Percentiles rank a stretch among this genome's conserved stretches.
Conservation (phyloP, 306 rosid species). For the Betula pendula region DNA sequence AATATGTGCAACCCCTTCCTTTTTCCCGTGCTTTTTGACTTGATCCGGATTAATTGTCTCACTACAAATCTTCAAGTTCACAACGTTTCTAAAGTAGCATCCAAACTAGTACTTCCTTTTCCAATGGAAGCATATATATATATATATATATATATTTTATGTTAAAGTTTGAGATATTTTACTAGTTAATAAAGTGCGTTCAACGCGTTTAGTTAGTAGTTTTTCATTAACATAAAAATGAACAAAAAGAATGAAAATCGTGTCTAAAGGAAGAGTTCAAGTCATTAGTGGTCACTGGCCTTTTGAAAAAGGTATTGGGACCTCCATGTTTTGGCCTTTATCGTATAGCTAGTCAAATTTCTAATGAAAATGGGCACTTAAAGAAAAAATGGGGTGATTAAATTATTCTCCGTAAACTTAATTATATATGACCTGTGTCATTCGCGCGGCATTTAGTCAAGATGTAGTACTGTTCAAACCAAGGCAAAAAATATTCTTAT, state of each 20-base stretch:
- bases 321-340: not conserved
- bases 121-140: constrained; percentile 12
- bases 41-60: constrained; percentile 29
- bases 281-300: constrained; percentile 6
- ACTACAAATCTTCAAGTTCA: constrained; percentile 38
- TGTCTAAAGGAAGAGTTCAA: constrained; percentile 14
- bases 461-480: not conserved
- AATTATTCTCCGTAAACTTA: too few relatives aligned
- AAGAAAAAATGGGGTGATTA: not conserved
- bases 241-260: constrained; percentile 25
- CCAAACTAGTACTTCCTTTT: constrained; percentile 31
- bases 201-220: constrained; percentile 34
- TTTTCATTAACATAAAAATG: not conserved
- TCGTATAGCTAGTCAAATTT: not conserved
- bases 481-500: not conserved
- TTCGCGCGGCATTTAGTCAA: too few relatives aligned
- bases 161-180: constrained; percentile 42
- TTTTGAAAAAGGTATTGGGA: constrained; percentile 24
- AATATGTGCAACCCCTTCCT: constrained; percentile 28
- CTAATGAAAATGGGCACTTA: not conserved
- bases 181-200: constrained; percentile 38
- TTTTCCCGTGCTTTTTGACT: constrained; percentile 53
- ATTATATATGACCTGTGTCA: too few relatives aligned
- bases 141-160: constrained; percentile 9
- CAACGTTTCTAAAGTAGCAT: constrained; percentile 44